These are phyloP conservation scores for Chiua sp. DNA, from an alignment of 1,284 basidiomycete genomes.

Conservation along the genomic window DNA sequence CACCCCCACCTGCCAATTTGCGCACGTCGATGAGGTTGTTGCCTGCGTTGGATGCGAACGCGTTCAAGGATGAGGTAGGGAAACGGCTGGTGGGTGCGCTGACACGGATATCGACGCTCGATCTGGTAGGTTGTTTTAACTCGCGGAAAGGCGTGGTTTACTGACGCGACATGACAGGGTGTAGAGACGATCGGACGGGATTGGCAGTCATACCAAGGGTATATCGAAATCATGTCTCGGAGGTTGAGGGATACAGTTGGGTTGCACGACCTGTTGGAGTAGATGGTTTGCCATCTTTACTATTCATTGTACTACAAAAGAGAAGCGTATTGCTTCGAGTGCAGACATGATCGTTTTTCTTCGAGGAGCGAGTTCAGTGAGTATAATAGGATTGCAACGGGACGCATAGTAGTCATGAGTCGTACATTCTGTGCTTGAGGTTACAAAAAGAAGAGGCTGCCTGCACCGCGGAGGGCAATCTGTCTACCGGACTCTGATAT, in stretches of 20 bases:
- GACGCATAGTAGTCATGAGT: no score
- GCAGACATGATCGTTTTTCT: no score
- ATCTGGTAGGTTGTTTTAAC: constrained; percentile 46
- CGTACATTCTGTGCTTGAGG: no score
- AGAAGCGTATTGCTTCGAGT: no score
- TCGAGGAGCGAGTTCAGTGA: no score
- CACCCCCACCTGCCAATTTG: constrained; percentile 31
- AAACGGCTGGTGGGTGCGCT: constrained; percentile 57
- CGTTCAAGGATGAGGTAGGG: constrained; percentile 60
- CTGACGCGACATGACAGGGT: constrained; percentile 33
- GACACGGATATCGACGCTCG: constrained; percentile 53
- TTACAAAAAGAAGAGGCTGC: constrained; percentile 79
- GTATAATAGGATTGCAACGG: constrained; percentile 2
- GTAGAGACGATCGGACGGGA: constrained; percentile 48
- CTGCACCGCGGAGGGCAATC: constrained; percentile 82
- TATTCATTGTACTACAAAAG: constrained; percentile 1
- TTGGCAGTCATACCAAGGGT: constrained; percentile 63
- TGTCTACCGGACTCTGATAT: constrained; percentile 85
- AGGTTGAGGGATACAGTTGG: constrained; percentile 65
- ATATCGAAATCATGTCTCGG: constrained; percentile 73
- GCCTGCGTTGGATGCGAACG: constrained; percentile 54
- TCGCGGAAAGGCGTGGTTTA: not conserved
- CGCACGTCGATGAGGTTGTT: constrained; percentile 59
- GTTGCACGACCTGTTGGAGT: constrained; percentile 46
- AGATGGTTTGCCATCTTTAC: not conserved